Conservation (phyloP, 1,139 yeast species). For the Williopsis jadinii region DNA sequence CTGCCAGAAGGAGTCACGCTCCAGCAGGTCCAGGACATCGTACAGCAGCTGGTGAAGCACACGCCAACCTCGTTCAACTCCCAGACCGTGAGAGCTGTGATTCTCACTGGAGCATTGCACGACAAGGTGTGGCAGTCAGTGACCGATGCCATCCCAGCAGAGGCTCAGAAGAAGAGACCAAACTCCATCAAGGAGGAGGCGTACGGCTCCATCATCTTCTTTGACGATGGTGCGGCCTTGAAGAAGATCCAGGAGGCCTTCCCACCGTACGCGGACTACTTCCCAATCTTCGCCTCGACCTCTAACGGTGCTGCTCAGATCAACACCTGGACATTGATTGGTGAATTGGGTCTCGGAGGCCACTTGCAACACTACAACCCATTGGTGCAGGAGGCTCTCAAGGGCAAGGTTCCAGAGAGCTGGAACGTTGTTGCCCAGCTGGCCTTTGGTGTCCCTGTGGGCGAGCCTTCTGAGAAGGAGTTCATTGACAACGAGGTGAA, state of each 20-base stretch:
- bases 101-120: constrained; percentile 35
- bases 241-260: constrained; percentile 32
- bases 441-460: constrained; percentile 36
- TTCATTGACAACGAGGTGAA: constrained; percentile 32
- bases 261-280: constrained; percentile 32
- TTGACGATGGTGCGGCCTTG: constrained; percentile 33
- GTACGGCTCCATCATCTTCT: constrained; percentile 39
- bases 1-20: constrained; percentile 31
- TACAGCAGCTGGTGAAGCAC: constrained; percentile 31
- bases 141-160: constrained; percentile 28
- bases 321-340: constrained; percentile 37
- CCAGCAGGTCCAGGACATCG: constrained; percentile 27
- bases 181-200: constrained; percentile 35
- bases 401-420: constrained; percentile 30
- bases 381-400: constrained; percentile 31
- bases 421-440: constrained; percentile 40
- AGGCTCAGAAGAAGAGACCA: constrained; percentile 31
- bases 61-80: constrained; percentile 42
- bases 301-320: constrained; percentile 41
- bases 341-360: constrained; percentile 36
- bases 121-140: constrained; percentile 35
- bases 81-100: constrained; percentile 36
- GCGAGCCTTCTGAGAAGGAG: constrained; percentile 27
- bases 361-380: constrained; percentile 43
- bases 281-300: constrained; percentile 38